These are phyloP conservation scores for Penicillium bovifimosum DNA, from an alignment of 495 filamentous ascomycete species.

Conservation along the genomic window DNA sequence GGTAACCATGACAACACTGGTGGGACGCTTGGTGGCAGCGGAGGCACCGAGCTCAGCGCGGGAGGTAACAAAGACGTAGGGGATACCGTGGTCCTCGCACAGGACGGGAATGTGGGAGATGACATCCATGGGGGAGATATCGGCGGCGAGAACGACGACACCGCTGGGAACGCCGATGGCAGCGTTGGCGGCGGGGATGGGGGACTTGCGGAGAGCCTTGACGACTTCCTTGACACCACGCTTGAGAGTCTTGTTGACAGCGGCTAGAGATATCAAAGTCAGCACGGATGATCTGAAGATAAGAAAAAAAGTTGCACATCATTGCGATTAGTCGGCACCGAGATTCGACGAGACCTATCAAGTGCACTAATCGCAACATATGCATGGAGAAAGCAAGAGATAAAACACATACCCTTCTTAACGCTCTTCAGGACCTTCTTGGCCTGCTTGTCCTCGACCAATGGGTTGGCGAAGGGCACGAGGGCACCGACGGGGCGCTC, in stretches of 20 bases:
- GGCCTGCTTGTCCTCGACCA: slow-evolving; percentile 82
- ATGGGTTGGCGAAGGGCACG: slow-evolving; percentile 88
- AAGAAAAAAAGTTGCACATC: slow-evolving; percentile 1
- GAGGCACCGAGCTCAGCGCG: slow-evolving; percentile 88
- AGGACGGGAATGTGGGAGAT: slow-evolving; percentile 95
- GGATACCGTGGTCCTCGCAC: slow-evolving; percentile 94
- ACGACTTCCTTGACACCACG: slow-evolving; percentile 98
- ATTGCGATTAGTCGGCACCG: not conserved
- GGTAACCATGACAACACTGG: slow-evolving; percentile 84
- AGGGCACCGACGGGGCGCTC: slow-evolving; percentile 61
- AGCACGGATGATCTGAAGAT: slow-evolving; percentile 11
- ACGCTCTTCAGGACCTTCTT: slow-evolving; percentile 93
- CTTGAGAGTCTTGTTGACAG: slow-evolving; percentile 87
- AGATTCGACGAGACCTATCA: slow-evolving; percentile 2
- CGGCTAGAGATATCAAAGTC: slow-evolving; percentile 49
- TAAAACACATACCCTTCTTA: slow-evolving; percentile 69
- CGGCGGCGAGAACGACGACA: slow-evolving; percentile 87
- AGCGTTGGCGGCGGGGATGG: slow-evolving; percentile 50
- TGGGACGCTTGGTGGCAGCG: slow-evolving; percentile 88
- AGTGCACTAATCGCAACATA: not conserved
- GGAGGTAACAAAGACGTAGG: slow-evolving; percentile 84
- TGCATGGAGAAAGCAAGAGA: not conserved
- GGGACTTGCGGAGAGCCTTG: slow-evolving; percentile 89
- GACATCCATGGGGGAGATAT: slow-evolving; percentile 96
- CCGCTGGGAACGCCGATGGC: slow-evolving; percentile 52